Evolutionary conservation across 208 protist genomes (phyloP).

Genomic region (Balamuthia mandrillaris): DNA sequence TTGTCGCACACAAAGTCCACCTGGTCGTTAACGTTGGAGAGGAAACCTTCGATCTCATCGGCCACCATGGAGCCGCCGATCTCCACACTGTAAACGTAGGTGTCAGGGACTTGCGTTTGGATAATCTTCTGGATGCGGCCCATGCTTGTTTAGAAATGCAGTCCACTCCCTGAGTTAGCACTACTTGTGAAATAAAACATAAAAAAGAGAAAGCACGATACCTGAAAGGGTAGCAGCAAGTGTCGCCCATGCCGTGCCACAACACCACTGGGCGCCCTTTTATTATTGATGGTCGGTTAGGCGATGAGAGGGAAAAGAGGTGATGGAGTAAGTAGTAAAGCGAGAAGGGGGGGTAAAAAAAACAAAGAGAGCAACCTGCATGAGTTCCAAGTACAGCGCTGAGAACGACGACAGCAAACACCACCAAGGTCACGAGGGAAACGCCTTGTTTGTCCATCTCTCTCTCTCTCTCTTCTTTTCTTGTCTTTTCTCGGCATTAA

Average conservation of each 20-base stretch:
- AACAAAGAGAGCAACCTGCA: too few species aligned
- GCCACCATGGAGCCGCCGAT: neutral
- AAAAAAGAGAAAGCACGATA: neutral
- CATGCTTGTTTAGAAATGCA: neutral
- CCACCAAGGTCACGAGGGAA: too few species aligned
- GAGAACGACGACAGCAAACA: too few species aligned
- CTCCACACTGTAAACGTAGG: conserved; percentile 6
- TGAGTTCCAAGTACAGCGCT: too few species aligned
- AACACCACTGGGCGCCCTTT: too few species aligned
- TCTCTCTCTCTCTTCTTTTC: too few species aligned
- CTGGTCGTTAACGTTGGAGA: conserved; percentile 19
- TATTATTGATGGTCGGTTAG: too few species aligned
- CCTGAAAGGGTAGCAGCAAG: conserved; percentile 33
- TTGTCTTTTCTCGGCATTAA: too few species aligned
- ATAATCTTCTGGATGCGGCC: conserved; percentile 18
- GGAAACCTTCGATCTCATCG: neutral
- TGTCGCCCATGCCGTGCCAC: conserved; percentile 52
- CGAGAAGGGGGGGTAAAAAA: too few species aligned
- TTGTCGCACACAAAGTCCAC: conserved; percentile 16
- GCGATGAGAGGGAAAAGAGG: too few species aligned
- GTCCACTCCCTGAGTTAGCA: neutral
- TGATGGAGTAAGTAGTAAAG: too few species aligned
- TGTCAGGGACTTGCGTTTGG: neutral
- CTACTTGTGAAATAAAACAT: neutral
- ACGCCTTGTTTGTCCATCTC: too few species aligned